A percentile compares a stretch with the other conserved stretches of the same genome.
phyloP scores from a whole-genome alignment of 2,329 filamentous ascomycete genomes.

The Fusarium neocosmosporiellum region DNA sequence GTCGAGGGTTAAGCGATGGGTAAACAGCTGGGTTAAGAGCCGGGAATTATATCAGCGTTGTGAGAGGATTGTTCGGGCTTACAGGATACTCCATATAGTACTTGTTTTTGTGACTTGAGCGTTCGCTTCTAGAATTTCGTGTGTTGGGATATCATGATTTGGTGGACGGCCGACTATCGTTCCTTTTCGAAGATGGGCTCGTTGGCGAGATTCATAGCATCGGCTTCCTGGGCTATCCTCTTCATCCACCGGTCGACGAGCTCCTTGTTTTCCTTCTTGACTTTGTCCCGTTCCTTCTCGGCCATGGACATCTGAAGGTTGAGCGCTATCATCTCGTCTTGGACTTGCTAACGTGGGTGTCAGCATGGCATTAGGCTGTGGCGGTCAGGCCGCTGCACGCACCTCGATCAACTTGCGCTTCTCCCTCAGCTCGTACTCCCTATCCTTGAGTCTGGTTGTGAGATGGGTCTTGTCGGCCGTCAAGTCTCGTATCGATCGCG shows the following conservation, averaged over 20 bases:
- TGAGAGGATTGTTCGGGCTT: constrained; percentile 41
- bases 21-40: constrained; percentile 1
- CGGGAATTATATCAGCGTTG: constrained; percentile 29
- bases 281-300: constrained; percentile 77
- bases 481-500: constrained; percentile 69
- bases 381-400: constrained; percentile 12
- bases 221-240: constrained; percentile 85
- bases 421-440: constrained; percentile 85
- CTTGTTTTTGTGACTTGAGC: constrained; percentile 33
- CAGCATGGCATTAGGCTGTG: neutral
- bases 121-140: constrained; percentile 6
- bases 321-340: constrained; percentile 91
- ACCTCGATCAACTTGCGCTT: constrained; percentile 87
- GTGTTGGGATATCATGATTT: neutral
- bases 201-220: constrained; percentile 81
- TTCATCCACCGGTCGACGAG: constrained; percentile 93
- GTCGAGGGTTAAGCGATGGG: constrained; percentile 1
- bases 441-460: constrained; percentile 76
- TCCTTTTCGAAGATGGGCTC: constrained; percentile 55
- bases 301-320: constrained; percentile 90
- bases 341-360: constrained; percentile 71
- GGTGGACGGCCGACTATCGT: constrained; percentile 30
- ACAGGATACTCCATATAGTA: constrained; percentile 49
- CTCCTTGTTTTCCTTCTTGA: constrained; percentile 87
- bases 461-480: constrained; percentile 71